phyloP scores from a whole-genome alignment of 2,329 filamentous ascomycete species.

The Sclerotinia sclerotiorum region DNA sequence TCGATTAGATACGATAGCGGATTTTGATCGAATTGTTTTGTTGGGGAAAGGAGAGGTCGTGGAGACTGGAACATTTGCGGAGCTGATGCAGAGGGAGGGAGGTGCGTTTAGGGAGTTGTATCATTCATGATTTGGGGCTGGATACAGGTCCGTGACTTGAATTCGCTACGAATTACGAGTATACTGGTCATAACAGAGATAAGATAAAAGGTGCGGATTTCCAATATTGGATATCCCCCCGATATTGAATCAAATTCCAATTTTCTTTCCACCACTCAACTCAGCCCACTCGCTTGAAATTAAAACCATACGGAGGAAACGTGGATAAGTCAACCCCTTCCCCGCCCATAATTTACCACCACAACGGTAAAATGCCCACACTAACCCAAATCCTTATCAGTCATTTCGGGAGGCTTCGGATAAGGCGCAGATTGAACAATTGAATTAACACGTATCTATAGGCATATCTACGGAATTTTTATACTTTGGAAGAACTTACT shows the following conservation, averaged over 20 bases:
- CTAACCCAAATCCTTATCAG: not conserved
- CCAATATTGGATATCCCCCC: not conserved
- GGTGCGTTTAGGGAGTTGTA: constrained; percentile 42
- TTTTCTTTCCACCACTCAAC: too few relatives aligned
- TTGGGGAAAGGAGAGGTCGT: constrained; percentile 19
- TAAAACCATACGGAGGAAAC: too few relatives aligned
- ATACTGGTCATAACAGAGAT: not conserved
- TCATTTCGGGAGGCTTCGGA: not conserved
- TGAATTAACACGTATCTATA: too few relatives aligned
- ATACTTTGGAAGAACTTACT: not conserved
- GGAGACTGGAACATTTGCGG: constrained; percentile 10
- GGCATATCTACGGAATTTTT: not conserved
- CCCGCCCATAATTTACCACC: too few relatives aligned
- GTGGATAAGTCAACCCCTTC: not conserved
- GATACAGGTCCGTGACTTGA: not conserved
- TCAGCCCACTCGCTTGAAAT: too few relatives aligned
- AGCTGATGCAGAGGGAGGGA: constrained; percentile 3
- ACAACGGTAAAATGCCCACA: not conserved
- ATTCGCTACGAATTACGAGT: not conserved
- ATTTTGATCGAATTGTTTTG: constrained; percentile 41
- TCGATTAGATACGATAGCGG: constrained; percentile 47
- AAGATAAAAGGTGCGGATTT: not conserved
- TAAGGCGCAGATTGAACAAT: not conserved
- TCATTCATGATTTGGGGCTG: constrained; percentile 16
- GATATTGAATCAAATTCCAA: too few relatives aligned